Base-by-base conservation (phyloP, 1,284 basidiomycete species). In the Puccinia hordei region DNA sequence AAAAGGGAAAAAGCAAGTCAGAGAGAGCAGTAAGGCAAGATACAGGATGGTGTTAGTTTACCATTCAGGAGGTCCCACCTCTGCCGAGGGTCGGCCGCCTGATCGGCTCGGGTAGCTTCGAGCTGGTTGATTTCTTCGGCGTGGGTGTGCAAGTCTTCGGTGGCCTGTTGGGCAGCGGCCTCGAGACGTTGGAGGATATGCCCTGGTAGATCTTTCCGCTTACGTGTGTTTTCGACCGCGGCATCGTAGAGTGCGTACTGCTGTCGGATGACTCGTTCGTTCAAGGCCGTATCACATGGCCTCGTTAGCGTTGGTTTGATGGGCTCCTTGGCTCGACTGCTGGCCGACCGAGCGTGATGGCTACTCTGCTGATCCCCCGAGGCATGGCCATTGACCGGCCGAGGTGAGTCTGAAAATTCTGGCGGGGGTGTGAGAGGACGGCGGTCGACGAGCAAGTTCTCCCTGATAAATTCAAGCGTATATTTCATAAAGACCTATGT, bases 201-300 rank as follows among this genome's bases (percentile, higher is more conserved):
- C 2, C 1, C 65, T 3, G 75, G 33, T 4, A 77, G 53, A 53
- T 53, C 75, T 57, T 77, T 77, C 35, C 65, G 65, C 24, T 77
- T 77, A 3, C 75, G 63, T n/a, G 75, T 68, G 41, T 77, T 77
- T n/a, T 44, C 75, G n/a, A 77, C 75, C 12, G 63, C 74, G 12
- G 74, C 61, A 15, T 76, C 74, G 22, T 76, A 66, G 30, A 76
- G 49, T 1, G 74, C 74, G 24, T 69, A 77, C 27, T 77, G 75
- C 49, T 77, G 63, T 10, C 75, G 49, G 38, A 77, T 69, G 0
- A 77, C 65, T 24, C 75, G 49, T 24, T 77, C 75, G 51, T 66
- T 77, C 24, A 77, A 24, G 17, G 75, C 61, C n/a, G 74, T 66
- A 76, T 76, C 74, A 15, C 41, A 66, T 27, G 74, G 63, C 57